These are phyloP conservation scores for Clarireedia paspali DNA, from an alignment of 2,329 filamentous ascomycete genomes.

Conservation along the genomic window DNA sequence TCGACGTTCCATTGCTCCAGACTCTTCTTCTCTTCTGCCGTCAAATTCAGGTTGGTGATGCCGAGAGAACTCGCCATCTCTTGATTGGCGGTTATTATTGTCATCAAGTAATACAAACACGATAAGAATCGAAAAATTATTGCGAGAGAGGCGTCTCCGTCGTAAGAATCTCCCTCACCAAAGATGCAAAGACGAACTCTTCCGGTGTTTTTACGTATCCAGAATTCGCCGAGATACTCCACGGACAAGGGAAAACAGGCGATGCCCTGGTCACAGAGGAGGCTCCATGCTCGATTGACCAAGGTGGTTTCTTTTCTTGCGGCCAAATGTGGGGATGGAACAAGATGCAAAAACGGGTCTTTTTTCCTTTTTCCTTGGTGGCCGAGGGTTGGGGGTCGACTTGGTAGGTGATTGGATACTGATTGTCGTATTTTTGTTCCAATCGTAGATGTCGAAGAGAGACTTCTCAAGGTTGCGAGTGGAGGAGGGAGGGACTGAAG, in stretches of 20 bases:
- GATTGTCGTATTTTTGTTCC: neutral
- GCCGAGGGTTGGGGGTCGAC: neutral
- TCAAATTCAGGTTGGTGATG: no score
- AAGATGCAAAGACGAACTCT: neutral
- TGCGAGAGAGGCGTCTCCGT: no score
- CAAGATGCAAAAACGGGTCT: neutral
- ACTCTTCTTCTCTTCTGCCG: no score
- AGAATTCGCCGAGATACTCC: conserved; percentile 5
- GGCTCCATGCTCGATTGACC: neutral
- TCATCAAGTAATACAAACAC: neutral
- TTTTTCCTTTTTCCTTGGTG: no score
- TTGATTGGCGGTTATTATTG: neutral
- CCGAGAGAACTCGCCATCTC: neutral
- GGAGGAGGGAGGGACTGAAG: no score
- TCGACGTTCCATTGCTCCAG: no score
- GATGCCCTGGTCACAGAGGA: neutral
- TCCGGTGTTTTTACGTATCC: conserved; percentile 10
- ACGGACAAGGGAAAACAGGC: neutral
- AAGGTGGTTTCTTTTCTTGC: neutral
- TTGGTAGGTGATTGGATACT: neutral
- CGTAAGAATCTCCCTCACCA: no score
- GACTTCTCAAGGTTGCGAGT: no score
- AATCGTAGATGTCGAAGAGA: neutral
- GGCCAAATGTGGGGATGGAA: neutral
- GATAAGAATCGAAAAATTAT: neutral